phyloP scores from a whole-genome alignment of 2,329 filamentous ascomycete genomes.

The Grosmannia serpens region DNA sequence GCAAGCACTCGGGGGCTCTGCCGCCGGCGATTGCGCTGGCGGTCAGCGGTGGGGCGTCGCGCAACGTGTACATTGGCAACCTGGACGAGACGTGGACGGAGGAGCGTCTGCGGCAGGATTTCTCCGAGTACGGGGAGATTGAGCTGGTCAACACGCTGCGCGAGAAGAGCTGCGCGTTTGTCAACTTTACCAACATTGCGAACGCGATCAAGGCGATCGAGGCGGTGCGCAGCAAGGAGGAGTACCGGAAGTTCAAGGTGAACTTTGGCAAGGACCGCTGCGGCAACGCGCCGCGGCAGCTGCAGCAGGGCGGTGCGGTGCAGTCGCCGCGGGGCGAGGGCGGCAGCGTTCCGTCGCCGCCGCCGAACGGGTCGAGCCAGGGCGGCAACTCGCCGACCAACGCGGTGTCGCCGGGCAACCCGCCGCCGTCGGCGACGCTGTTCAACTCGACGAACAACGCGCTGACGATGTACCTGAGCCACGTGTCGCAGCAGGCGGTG shows the following conservation, averaged over 20 bases:
- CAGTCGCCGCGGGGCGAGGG: constrained; percentile 57
- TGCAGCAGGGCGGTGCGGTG: constrained; percentile 34
- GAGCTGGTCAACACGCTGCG: constrained; percentile 92
- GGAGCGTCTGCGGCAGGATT: constrained; percentile 89
- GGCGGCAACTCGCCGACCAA: constrained; percentile 46
- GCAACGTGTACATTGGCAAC: constrained; percentile 97
- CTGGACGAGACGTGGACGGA: constrained; percentile 96
- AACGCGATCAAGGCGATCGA: constrained; percentile 99
- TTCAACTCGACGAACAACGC: constrained; percentile 81
- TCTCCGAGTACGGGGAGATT: constrained; percentile 94
- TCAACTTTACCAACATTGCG: constrained; percentile 99
- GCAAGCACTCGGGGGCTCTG: constrained; percentile 93
- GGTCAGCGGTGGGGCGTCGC: constrained; percentile 91
- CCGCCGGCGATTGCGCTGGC: constrained; percentile 92
- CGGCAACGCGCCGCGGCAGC: constrained; percentile 87
- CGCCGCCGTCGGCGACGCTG: constrained; percentile 50
- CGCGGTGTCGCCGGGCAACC: constrained; percentile 20
- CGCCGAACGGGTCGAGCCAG: constrained; percentile 47
- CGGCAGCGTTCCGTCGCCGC: constrained; percentile 46
- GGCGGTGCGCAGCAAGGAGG: constrained; percentile 84
- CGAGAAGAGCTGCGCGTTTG: constrained; percentile 98
- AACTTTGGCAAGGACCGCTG: constrained; percentile 99
- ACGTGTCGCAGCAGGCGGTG: constrained; percentile 62
- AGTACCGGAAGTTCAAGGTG: constrained; percentile 98
- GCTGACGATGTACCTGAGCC: constrained; percentile 83